A percentile compares a stretch with the other conserved stretches of the same genome.
phyloP scores from a whole-genome alignment of 192 early-diverging fungal species.

The Rhizoclosmatium globosum region DNA sequence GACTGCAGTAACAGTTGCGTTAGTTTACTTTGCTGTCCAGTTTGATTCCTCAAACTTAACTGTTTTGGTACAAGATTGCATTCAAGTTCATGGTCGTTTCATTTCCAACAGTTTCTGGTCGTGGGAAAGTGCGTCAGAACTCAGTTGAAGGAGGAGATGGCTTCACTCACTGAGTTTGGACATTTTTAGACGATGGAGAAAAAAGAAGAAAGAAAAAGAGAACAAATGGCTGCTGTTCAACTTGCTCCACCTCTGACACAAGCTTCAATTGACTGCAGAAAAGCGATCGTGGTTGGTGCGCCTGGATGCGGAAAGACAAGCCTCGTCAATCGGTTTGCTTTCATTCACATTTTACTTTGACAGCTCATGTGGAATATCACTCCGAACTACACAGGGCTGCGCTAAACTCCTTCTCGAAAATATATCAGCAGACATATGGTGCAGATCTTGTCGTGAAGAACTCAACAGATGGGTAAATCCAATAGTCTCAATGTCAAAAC shows the following conservation, averaged over 20 bases:
- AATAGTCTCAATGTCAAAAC: not conserved
- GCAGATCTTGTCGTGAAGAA: slow-evolving; percentile 60
- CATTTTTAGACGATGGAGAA: not conserved
- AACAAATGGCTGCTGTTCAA: not conserved
- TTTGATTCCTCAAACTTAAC: not conserved
- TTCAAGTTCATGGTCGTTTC: slow-evolving; percentile 86
- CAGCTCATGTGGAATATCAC: too few species aligned
- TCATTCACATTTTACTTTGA: too few species aligned
- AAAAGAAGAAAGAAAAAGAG: not conserved
- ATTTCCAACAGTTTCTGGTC: slow-evolving; percentile 71
- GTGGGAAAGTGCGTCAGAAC: too few species aligned
- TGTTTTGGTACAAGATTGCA: slow-evolving; percentile 54
- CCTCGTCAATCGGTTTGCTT: slow-evolving; percentile 51
- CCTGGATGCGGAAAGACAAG: slow-evolving; percentile 56
- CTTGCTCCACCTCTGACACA: not conserved
- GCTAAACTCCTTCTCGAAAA: slow-evolving; percentile 51
- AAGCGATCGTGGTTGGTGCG: slow-evolving; percentile 58
- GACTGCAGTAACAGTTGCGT: slow-evolving; percentile 67
- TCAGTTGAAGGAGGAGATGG: too few species aligned
- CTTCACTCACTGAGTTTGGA: not conserved
- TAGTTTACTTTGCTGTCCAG: not conserved
- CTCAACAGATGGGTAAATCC: slow-evolving; percentile 41
- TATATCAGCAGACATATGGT: slow-evolving; percentile 65
- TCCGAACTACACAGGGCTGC: slow-evolving; percentile 37
- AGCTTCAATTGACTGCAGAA: slow-evolving; percentile 46